These are phyloP conservation scores for Epichloe festucae DNA, from an alignment of 2,329 filamentous ascomycete genomes.

Conservation along the genomic window DNA sequence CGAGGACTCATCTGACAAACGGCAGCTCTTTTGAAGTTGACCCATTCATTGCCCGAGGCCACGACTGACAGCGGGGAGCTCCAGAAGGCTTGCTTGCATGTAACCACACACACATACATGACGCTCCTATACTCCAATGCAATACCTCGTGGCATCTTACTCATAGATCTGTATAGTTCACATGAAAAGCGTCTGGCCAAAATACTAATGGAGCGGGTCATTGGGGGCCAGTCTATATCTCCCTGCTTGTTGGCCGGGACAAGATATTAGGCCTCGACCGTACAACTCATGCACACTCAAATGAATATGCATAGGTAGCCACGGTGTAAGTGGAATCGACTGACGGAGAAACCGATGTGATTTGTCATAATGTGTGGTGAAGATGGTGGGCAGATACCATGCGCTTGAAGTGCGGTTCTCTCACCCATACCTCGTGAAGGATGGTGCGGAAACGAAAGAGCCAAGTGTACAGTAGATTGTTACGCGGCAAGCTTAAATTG, in stretches of 20 bases:
- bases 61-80: not conserved
- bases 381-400: not conserved
- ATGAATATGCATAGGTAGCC: conserved; percentile 3
- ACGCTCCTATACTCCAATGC: not conserved
- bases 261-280: conserved; percentile 1
- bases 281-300: conserved; percentile 4
- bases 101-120: conserved; percentile 3
- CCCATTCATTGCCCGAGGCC: not conserved
- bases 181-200: not conserved
- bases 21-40: not conserved
- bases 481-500: not conserved
- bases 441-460: not conserved
- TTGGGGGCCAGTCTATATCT: not conserved
- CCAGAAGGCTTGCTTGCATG: not conserved
- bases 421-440: not conserved
- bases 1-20: conserved; percentile 1
- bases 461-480: not conserved
- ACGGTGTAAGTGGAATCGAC: conserved; percentile 1
- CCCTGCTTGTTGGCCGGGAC: not conserved
- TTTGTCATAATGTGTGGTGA: conserved; percentile 1
- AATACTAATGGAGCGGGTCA: not conserved
- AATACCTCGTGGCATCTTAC: conserved; percentile 1
- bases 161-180: not conserved
- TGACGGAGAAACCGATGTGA: not conserved
- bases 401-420: not conserved